Conservation (phyloP, 2,329 filamentous ascomycete species). For the Graphilbum sp. region DNA sequence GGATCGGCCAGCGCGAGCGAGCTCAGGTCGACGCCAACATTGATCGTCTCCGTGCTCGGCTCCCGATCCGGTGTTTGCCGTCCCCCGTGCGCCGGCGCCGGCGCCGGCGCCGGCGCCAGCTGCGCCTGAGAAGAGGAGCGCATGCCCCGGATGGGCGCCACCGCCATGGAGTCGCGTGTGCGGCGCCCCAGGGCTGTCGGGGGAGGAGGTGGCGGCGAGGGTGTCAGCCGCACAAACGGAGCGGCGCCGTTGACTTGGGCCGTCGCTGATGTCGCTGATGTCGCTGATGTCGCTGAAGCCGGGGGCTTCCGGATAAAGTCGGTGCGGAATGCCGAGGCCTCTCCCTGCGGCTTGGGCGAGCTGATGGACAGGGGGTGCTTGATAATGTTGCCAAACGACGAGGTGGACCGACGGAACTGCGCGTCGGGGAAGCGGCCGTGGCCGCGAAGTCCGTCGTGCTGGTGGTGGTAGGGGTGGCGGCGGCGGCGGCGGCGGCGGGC, state of each 20-base stretch:
- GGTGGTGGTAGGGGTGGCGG: too few relatives aligned
- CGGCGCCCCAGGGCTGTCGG: neutral
- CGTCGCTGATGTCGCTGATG: too few relatives aligned
- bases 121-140: slow-evolving; percentile 4
- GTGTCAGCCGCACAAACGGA: too few relatives aligned
- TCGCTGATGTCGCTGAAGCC: too few relatives aligned
- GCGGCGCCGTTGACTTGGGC: too few relatives aligned
- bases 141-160: slow-evolving; percentile 23
- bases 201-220: neutral
- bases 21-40: slow-evolving; percentile 33
- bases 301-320: slow-evolving; percentile 30
- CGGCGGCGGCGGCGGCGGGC: slow-evolving; percentile 15
- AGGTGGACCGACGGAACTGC: slow-evolving; percentile 17
- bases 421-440: slow-evolving; percentile 2
- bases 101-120: neutral
- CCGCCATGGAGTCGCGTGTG: slow-evolving; percentile 2
- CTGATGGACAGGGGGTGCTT: slow-evolving; percentile 44
- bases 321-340: slow-evolving; percentile 24
- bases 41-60: slow-evolving; percentile 31
- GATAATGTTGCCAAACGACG: slow-evolving; percentile 33
- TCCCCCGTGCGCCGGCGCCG: neutral
- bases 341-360: slow-evolving; percentile 31
- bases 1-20: slow-evolving; percentile 12
- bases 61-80: slow-evolving; percentile 17
- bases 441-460: slow-evolving; percentile 5